Base-by-base conservation (phyloP, 768 basidiomycete genomes). In the Boletus edulis region DNA sequence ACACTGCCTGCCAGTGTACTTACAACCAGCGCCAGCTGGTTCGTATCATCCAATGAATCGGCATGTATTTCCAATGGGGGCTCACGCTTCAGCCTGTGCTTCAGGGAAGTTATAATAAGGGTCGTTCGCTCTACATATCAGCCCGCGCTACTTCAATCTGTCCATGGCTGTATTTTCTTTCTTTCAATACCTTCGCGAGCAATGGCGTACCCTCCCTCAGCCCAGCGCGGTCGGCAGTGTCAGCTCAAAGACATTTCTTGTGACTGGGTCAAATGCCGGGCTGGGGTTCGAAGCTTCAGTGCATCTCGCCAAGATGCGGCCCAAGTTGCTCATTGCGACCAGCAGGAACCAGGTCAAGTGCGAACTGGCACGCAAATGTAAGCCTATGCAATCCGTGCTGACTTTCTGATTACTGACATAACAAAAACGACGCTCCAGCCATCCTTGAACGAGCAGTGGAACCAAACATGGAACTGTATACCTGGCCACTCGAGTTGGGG, bases 241-340 rank as follows among this genome's bases (percentile, higher is more conserved):
- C 20, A 61, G 64, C 11, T 77, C 76, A 8, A 80, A 78, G 60
- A 79, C 77, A 7, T 71, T 83, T n/a, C 49, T 83, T 20, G 74
- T 85, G 22, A 71, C 75, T 27, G 78, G 77, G 8, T 79, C 81
- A 3, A 85, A 85, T 57, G 71, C 71, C 22, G 84, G 66, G 29
- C 46, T 71, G 18, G 71, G 65, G 22, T 57, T 68, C 24, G 70
- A 70, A 47, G 63, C 73, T 6, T 60, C 67, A 4, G 58, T 65
- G 20, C 68, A 72, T 51, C 60, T 76, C 40, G 68, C 68, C 2
- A 51, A 56, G 17, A 68, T 76, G 69, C 48, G 46, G 7, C 71
- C 75, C 7, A 69, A 54, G 18, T 42, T 59, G 20, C 60, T 76
- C 1, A 55, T 76, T 50, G 62, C 70, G 13, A 76, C 71, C 5